Conservation (phyloP, 2,329 filamentous ascomycete genomes). For the Tothia fuscella region DNA sequence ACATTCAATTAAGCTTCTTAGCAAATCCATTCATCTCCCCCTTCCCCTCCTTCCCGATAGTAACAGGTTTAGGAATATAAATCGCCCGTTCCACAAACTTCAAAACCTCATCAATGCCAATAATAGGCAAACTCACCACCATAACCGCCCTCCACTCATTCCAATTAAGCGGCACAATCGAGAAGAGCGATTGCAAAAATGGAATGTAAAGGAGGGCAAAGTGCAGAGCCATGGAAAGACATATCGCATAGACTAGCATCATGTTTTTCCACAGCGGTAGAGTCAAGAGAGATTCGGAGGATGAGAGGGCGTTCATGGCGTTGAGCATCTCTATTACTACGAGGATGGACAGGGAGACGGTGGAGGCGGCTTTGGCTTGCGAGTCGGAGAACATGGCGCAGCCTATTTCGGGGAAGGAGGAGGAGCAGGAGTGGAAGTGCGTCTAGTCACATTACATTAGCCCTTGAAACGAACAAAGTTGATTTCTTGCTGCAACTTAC, state of each 20-base stretch:
- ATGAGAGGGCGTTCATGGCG: conserved; percentile 94
- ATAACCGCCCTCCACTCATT: conserved; percentile 88
- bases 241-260: conserved; percentile 93
- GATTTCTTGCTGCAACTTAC: too few species aligned
- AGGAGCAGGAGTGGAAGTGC: conserved; percentile 86
- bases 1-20: conserved; percentile 5
- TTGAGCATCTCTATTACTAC: conserved; percentile 99
- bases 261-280: conserved; percentile 97
- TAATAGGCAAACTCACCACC: conserved; percentile 77
- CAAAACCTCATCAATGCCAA: conserved; percentile 57
- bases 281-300: conserved; percentile 84
- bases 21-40: not conserved
- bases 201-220: conserved; percentile 89
- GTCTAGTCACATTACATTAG: conserved; percentile 29
- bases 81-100: conserved; percentile 57
- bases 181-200: conserved; percentile 77
- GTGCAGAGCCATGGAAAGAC: conserved; percentile 85
- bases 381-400: conserved; percentile 85
- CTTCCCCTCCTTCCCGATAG: not conserved
- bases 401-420: conserved; percentile 77
- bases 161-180: conserved; percentile 76
- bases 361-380: conserved; percentile 80
- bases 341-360: conserved; percentile 79
- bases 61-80: conserved; percentile 42
- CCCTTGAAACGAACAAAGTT: not conserved